A percentile compares a stretch with the other conserved stretches of the same genome.
phyloP scores from a whole-genome alignment of 345 rosid species.

The Eucalyptus regnans region DNA sequence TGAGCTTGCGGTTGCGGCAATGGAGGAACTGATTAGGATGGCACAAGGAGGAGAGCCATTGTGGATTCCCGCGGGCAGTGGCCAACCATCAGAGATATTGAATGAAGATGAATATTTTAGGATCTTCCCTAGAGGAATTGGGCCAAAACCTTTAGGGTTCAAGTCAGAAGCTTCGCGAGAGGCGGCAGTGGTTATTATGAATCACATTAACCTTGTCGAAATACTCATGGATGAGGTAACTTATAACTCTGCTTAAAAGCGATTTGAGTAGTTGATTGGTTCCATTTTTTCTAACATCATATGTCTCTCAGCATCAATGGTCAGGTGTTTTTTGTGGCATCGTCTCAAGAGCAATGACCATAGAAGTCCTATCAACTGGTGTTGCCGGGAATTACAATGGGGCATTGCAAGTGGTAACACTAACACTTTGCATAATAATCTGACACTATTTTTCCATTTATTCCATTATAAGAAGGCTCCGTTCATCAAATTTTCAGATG shows the following conservation, averaged over 20 bases:
- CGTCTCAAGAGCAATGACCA: constrained; percentile 86
- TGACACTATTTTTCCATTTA: neutral
- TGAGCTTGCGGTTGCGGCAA: constrained; percentile 88
- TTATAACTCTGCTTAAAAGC: neutral
- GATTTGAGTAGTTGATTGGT: neutral
- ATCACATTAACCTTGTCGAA: constrained; percentile 74
- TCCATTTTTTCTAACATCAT: neutral
- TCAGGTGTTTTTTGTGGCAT: constrained; percentile 75
- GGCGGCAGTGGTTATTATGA: constrained; percentile 73
- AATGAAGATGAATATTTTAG: constrained; percentile 75
- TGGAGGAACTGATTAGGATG: constrained; percentile 89
- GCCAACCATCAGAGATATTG: constrained; percentile 31
- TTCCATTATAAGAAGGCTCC: neutral
- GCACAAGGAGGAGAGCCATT: constrained; percentile 73
- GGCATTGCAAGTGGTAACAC: constrained; percentile 88
- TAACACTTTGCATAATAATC: neutral
- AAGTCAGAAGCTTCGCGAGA: constrained; percentile 88
- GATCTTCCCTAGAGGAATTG: constrained; percentile 77
- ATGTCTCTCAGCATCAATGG: constrained; percentile 61
- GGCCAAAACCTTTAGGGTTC: constrained; percentile 61
- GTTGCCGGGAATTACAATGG: constrained; percentile 98
- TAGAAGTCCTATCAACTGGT: constrained; percentile 87
- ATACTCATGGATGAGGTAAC: constrained; percentile 92
- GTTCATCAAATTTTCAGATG: constrained; percentile 29
- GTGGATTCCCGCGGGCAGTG: constrained; percentile 35